Evolutionary conservation across 768 basidiomycete genomes (phyloP).

Genomic region (Kwoniella europaea): DNA sequence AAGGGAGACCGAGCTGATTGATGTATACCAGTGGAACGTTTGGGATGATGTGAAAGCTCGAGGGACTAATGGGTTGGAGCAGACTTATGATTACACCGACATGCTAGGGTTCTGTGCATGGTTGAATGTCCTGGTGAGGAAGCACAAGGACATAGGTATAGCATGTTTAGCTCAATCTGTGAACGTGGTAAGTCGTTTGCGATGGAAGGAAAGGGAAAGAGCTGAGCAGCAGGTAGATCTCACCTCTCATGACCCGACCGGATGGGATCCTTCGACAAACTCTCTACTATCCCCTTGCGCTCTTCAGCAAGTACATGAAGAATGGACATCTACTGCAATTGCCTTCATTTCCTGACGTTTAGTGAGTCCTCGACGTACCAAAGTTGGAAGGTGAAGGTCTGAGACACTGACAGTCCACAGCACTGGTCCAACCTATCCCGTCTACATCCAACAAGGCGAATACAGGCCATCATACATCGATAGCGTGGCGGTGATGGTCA

Average conservation of each 20-base stretch:
- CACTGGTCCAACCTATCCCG: slow-evolving; percentile 63
- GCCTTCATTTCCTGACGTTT: slow-evolving; percentile 35
- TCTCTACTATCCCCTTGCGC: slow-evolving; percentile 58
- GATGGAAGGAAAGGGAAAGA: background rate
- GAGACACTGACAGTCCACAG: slow-evolving; percentile 22
- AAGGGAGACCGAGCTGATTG: background rate
- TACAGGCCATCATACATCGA: slow-evolving; percentile 61
- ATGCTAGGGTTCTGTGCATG: slow-evolving; percentile 67
- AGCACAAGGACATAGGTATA: slow-evolving; percentile 67
- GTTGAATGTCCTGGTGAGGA: slow-evolving; percentile 68
- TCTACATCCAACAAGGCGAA: slow-evolving; percentile 63
- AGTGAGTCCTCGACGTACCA: slow-evolving; percentile 33
- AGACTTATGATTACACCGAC: slow-evolving; percentile 66
- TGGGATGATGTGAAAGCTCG: slow-evolving; percentile 61
- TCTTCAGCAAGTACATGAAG: slow-evolving; percentile 68
- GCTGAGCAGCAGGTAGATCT: slow-evolving; percentile 50
- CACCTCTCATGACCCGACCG: slow-evolving; percentile 58
- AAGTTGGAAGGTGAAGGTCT: background rate
- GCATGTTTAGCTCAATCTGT: slow-evolving; percentile 69
- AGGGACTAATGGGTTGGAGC: slow-evolving; percentile 64
- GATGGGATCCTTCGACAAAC: slow-evolving; percentile 21
- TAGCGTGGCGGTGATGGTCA: slow-evolving; percentile 63
- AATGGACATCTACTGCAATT: slow-evolving; percentile 42
- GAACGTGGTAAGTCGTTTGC: slow-evolving; percentile 51
- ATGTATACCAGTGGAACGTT: slow-evolving; percentile 61